Conservation (phyloP, 441 rosid species). For the Populus hybrid region DNA sequence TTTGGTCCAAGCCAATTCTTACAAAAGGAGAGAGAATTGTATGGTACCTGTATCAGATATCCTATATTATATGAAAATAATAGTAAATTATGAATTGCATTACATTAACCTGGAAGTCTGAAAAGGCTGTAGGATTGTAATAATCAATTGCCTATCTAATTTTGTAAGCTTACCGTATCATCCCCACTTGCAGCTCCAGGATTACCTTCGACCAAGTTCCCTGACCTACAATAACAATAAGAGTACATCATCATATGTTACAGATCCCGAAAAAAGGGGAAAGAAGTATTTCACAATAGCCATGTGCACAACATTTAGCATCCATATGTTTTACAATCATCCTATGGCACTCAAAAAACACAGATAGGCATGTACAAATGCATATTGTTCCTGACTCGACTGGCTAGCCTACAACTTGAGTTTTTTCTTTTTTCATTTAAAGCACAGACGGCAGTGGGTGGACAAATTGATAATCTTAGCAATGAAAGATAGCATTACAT, state of each 20-base stretch:
- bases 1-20: conserved; percentile 94
- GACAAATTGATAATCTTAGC: background rate
- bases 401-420: background rate
- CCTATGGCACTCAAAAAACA: background rate
- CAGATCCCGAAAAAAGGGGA: background rate
- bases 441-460: background rate
- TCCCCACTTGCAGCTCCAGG: conserved; percentile 91
- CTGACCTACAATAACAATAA: conserved; percentile 63
- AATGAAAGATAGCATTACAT: background rate
- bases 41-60: conserved; percentile 64
- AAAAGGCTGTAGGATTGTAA: background rate
- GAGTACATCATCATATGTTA: background rate
- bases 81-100: conserved; percentile 8
- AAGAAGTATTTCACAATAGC: background rate
- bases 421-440: too few species aligned
- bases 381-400: background rate
- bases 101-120: background rate
- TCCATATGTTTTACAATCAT: background rate
- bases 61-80: conserved; percentile 11
- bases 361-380: background rate
- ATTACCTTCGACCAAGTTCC: conserved; percentile 83
- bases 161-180: conserved; percentile 68
- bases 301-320: background rate
- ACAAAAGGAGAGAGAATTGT: conserved; percentile 95
- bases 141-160: conserved; percentile 10